phyloP scores from a whole-genome alignment of 257 asterid species.

The Phtheirospermum japonicum region DNA sequence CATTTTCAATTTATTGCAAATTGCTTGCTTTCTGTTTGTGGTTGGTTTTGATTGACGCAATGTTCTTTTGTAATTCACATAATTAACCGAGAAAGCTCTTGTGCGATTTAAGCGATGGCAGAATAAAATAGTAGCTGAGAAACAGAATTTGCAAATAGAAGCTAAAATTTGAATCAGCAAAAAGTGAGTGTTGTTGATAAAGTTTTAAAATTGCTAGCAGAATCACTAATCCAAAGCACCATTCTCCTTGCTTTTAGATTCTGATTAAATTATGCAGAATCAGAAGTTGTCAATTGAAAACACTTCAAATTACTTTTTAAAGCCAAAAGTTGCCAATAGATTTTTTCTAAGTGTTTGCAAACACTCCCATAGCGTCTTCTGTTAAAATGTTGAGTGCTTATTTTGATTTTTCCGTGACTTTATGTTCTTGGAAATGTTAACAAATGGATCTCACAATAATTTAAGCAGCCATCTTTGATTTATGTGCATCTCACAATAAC shows the following conservation, averaged over 20 bases:
- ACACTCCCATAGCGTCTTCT: neutral
- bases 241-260: neutral
- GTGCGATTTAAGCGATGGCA: neutral
- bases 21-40: slow-evolving; percentile 1
- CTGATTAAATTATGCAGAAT: neutral
- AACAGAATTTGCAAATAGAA: neutral
- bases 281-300: neutral
- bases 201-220: neutral
- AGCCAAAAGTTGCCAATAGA: neutral
- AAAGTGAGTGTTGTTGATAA: neutral
- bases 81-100: slow-evolving; percentile 7
- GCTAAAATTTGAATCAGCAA: neutral
- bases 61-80: slow-evolving; percentile 3
- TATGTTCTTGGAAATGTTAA: neutral
- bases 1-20: neutral
- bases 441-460: neutral
- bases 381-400: slow-evolving; percentile 2
- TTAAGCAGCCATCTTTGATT: slow-evolving; percentile 12
- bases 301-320: neutral
- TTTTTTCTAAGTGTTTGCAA: neutral
- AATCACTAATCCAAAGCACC: neutral
- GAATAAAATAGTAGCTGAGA: neutral
- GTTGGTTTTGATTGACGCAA: slow-evolving; percentile 23
- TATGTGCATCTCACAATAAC: neutral
- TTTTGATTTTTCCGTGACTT: neutral